These are phyloP conservation scores for Lagenidium giganteum DNA, from an alignment of 352 stramenopile genomes.

Conservation along the genomic window DNA sequence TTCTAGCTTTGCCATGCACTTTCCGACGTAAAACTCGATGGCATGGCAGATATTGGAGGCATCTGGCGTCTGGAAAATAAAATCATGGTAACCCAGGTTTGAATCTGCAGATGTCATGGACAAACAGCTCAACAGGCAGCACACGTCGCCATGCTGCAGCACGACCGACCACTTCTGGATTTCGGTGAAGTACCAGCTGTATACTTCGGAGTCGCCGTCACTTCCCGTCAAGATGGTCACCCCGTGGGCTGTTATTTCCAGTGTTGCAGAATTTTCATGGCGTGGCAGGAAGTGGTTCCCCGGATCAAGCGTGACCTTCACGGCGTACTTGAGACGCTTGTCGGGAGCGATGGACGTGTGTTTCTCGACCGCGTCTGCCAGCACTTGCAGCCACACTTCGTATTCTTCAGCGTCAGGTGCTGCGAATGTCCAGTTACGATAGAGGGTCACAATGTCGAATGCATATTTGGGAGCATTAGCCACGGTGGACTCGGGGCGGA, in stretches of 20 bases:
- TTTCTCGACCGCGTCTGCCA: constrained; percentile 51
- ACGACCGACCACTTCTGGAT: constrained; percentile 75
- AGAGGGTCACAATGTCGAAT: constrained; percentile 73
- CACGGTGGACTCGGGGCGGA: constrained; percentile 39
- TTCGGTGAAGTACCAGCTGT: constrained; percentile 77
- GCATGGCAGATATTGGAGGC: constrained; percentile 45
- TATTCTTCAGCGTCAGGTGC: constrained; percentile 38
- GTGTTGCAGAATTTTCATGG: constrained; percentile 32
- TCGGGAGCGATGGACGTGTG: constrained; percentile 48
- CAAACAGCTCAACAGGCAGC: constrained; percentile 53
- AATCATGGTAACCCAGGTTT: constrained; percentile 25
- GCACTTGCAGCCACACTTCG: constrained; percentile 48
- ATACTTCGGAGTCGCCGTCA: constrained; percentile 39
- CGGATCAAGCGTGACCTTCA: constrained; percentile 33
- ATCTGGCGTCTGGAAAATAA: constrained; percentile 55
- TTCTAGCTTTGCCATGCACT: constrained; percentile 76
- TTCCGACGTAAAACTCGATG: constrained; percentile 78
- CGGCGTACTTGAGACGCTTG: constrained; percentile 35
- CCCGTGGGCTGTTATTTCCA: constrained; percentile 56
- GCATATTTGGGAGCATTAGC: constrained; percentile 20
- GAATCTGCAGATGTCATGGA: not conserved
- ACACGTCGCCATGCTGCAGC: constrained; percentile 43
- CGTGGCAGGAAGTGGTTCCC: constrained; percentile 24
- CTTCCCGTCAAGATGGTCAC: constrained; percentile 43
- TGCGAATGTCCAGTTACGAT: constrained; percentile 72